phyloP scores from a whole-genome alignment of 257 asterid genomes.

The Jaltomata sinuosa region DNA sequence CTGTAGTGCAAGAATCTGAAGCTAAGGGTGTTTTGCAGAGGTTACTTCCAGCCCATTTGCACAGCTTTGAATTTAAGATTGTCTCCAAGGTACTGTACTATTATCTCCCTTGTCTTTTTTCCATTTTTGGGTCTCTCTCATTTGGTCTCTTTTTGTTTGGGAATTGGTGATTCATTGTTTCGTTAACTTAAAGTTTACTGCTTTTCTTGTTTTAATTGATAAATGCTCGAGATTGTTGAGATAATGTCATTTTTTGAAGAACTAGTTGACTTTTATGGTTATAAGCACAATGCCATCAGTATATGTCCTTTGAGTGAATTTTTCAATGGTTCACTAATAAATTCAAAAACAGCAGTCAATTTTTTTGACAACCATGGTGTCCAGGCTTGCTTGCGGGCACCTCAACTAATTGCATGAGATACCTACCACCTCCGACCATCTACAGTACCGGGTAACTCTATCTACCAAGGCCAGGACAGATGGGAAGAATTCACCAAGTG shows the following conservation, averaged over 20 bases:
- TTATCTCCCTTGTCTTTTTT: not conserved
- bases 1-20: conserved; percentile 63
- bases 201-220: not conserved
- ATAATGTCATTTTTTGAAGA: not conserved
- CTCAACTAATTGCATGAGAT: not conserved
- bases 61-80: conserved; percentile 54
- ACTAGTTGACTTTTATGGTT: not conserved
- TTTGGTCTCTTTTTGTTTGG: not conserved
- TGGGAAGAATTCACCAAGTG: not conserved
- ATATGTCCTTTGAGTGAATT: not conserved
- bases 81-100: conserved; percentile 43
- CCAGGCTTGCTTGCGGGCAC: too few species aligned
- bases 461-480: not conserved
- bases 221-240: not conserved
- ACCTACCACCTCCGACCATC: not conserved
- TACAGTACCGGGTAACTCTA: not conserved
- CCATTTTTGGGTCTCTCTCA: not conserved
- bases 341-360: not conserved
- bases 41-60: conserved; percentile 71
- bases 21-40: conserved; percentile 76
- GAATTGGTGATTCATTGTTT: not conserved
- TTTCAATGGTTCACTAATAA: not conserved
- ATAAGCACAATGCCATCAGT: not conserved
- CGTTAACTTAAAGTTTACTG: not conserved
- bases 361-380: not conserved